Percentiles rank a stretch among this genome's conserved stretches.
These are phyloP conservation scores for Apiospora koreana DNA, from an alignment of 2,329 filamentous ascomycete genomes.

Conservation along the genomic window DNA sequence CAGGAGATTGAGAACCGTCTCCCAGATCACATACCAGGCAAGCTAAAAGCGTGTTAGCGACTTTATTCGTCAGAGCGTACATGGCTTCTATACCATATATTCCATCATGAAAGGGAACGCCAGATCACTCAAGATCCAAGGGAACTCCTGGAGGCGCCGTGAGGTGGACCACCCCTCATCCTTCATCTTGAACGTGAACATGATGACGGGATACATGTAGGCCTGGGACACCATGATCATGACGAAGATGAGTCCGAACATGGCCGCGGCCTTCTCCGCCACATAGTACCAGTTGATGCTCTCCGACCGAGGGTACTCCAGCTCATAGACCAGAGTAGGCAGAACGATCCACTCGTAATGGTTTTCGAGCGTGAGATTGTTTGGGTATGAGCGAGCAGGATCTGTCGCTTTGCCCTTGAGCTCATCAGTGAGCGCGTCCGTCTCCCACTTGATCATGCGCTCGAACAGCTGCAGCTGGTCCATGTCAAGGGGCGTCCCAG, in stretches of 20 bases:
- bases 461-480: conserved; percentile 66
- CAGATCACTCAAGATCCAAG: conserved; percentile 74
- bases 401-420: conserved; percentile 62
- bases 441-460: conserved; percentile 66
- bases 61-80: background rate
- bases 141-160: conserved; percentile 66
- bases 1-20: conserved; percentile 71
- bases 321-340: conserved; percentile 77
- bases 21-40: conserved; percentile 82
- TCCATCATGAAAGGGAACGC: conserved; percentile 80
- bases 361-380: conserved; percentile 65
- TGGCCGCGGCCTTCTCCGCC: conserved; percentile 69
- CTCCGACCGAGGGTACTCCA: conserved; percentile 71
- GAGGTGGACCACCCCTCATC: conserved; percentile 62
- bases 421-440: conserved; percentile 65
- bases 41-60: conserved; percentile 39
- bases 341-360: conserved; percentile 74
- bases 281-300: conserved; percentile 75
- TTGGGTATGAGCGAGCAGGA: conserved; percentile 59
- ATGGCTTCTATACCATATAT: conserved; percentile 52
- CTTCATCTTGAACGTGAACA: conserved; percentile 67
- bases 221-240: conserved; percentile 80
- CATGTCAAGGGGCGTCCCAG: conserved; percentile 57
- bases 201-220: conserved; percentile 75
- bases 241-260: conserved; percentile 71